phyloP scores from a whole-genome alignment of 2,329 filamentous ascomycete species.

The Trichoderma brevicompactum region DNA sequence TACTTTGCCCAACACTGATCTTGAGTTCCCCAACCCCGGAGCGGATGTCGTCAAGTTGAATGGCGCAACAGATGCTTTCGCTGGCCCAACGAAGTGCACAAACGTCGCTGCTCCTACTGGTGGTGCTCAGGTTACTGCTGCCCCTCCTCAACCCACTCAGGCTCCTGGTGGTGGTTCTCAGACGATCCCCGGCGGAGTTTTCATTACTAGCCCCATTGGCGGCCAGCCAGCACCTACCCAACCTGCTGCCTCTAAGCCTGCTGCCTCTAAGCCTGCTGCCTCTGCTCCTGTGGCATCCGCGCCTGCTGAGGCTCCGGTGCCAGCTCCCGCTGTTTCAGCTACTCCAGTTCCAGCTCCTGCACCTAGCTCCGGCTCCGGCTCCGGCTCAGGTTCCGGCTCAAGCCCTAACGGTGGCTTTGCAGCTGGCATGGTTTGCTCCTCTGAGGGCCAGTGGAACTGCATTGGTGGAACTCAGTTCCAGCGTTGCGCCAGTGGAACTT shows the following conservation, averaged over 20 bases:
- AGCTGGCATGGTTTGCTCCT: conserved; percentile 51
- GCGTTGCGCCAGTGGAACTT: conserved; percentile 57
- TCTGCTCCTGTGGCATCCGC: conserved; percentile 27
- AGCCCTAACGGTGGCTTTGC: conserved; percentile 39
- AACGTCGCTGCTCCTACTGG: conserved; percentile 30
- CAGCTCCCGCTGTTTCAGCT: conserved; percentile 30
- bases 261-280: conserved; percentile 32
- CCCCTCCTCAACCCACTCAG: neutral
- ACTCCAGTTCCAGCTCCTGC: conserved; percentile 28
- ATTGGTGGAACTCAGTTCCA: conserved; percentile 56
- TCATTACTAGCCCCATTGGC: conserved; percentile 41
- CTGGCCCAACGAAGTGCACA: conserved; percentile 30
- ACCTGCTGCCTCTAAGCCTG: conserved; percentile 31
- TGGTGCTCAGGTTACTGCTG: neutral
- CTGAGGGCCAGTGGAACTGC: conserved; percentile 60
- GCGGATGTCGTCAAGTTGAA: conserved; percentile 55
- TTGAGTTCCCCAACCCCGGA: conserved; percentile 67
- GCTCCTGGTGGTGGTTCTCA: conserved; percentile 6
- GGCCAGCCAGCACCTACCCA: conserved; percentile 21
- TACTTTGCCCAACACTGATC: conserved; percentile 49
- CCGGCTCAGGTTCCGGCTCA: conserved; percentile 28
- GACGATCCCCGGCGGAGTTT: conserved; percentile 45
- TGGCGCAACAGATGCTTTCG: conserved; percentile 43
- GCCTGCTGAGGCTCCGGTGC: conserved; percentile 22
- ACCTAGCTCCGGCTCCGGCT: conserved; percentile 32